A percentile compares a stretch with the other conserved stretches of the same genome.
Evolutionary conservation across 164 flowering plant genomes (phyloP).

Genomic region (Kingdonia uniflora): DNA sequence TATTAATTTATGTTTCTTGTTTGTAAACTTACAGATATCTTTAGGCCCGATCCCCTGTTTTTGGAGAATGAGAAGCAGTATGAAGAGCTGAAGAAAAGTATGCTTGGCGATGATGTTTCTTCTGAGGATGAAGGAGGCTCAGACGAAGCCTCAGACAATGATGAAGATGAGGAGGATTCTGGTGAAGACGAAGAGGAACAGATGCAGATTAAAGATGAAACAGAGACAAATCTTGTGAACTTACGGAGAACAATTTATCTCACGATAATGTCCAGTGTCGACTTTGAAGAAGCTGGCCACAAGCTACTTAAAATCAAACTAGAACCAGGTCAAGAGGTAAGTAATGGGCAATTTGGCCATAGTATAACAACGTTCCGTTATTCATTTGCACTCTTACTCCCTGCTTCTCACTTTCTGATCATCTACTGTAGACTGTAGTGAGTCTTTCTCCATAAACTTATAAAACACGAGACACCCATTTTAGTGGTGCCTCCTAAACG

Average conservation of each 20-base stretch:
- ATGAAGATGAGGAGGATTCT: slow-evolving; percentile 41
- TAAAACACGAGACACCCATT: too few species aligned
- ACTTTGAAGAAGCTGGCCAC: slow-evolving; percentile 99
- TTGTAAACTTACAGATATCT: slow-evolving; percentile 50
- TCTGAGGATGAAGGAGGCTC: slow-evolving; percentile 57
- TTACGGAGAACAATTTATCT: slow-evolving; percentile 86
- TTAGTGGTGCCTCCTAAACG: too few species aligned
- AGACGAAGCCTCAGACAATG: slow-evolving; percentile 41
- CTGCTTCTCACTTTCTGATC: background rate
- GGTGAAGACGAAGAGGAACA: slow-evolving; percentile 46
- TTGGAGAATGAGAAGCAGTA: slow-evolving; percentile 58
- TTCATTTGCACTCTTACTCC: background rate
- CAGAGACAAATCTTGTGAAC: slow-evolving; percentile 90
- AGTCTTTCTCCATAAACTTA: too few species aligned
- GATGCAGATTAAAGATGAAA: slow-evolving; percentile 82
- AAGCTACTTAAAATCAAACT: slow-evolving; percentile 85
- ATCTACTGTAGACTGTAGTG: background rate
- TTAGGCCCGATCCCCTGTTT: slow-evolving; percentile 57
- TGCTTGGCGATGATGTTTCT: slow-evolving; percentile 53
- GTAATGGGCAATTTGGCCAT: slow-evolving; percentile 3
- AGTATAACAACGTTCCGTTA: too few species aligned
- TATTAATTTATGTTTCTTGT: too few species aligned
- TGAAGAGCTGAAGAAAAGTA: slow-evolving; percentile 49
- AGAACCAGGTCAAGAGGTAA: slow-evolving; percentile 99
- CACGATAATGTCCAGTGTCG: slow-evolving; percentile 97